Evolutionary conservation across 352 stramenopile species (phyloP), one percentile per base, ranked within the genome.

Genomic region (Albugo candida): DNA sequence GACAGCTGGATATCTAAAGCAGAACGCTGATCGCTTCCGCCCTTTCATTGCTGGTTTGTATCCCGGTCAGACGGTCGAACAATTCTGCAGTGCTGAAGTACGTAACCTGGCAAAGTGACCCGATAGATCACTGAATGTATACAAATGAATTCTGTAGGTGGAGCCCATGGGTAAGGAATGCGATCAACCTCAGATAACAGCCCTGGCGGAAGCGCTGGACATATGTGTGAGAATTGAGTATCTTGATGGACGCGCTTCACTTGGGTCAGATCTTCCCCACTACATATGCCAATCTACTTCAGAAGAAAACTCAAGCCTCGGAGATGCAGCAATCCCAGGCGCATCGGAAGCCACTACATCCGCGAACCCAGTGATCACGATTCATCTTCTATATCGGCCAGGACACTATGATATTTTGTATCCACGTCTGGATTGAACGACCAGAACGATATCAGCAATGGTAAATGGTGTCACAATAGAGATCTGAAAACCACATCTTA

Each of bases 331-430:
- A 8, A 8, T 10, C 24, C 24, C 24, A 31, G 24, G 8, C 24
- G 16, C 21, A 27, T 36, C 34, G 2, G 31, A 49, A 27, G 17
- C 38, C 8, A 34, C 34, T 17, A 55, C 50, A 8, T 34, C 52
- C 11, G 46, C 62, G 11, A 47, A 58, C 31, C 53, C 53, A 0
- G 56, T 66, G 35, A 31, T 31, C 24, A 55, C 49, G 16, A 70
- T 96, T 36, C 71, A 74, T 36, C 59, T 97, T 46, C 61, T 96
- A 19, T 97, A 97, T 70, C 79, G 91, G 48, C 87, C 87, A 13
- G 91, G 91, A 12, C 91, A 96, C 61, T 97, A 96, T 68, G 91
- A 97, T 60, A 91, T 96, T 45, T 63, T 97, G 46, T 97, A 97
- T 53, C 64, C 63, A 14, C 53, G 61, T 31, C 8, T 31, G 24